Percentiles rank a stretch among this genome's conserved stretches.
Evolutionary conservation across 2,329 filamentous ascomycete species (phyloP).

Genomic region (Colletotrichum sidae): DNA sequence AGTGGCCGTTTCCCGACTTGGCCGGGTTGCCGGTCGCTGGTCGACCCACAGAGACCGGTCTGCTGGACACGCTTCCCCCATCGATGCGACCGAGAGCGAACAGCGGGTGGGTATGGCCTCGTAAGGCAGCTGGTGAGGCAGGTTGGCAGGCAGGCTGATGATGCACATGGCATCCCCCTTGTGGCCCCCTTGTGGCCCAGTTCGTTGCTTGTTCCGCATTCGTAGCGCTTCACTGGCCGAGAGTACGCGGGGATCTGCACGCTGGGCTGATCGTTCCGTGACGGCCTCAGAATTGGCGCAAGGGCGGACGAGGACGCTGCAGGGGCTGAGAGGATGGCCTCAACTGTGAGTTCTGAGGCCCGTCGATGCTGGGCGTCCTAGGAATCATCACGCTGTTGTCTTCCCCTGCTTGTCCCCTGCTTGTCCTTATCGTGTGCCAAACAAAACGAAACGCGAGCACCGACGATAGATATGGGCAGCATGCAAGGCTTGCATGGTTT

Average conservation of each 20-base stretch:
- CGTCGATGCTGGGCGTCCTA: conserved; percentile 1
- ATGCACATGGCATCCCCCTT: not conserved
- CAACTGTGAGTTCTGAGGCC: conserved; percentile 28
- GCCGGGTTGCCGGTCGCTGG: conserved; percentile 28
- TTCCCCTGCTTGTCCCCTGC: not conserved
- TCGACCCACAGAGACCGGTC: conserved; percentile 31
- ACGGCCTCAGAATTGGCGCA: conserved; percentile 31
- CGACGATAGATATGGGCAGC: conserved; percentile 4
- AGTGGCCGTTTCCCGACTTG: conserved; percentile 36
- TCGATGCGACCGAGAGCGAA: conserved; percentile 19
- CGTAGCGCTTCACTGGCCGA: conserved; percentile 16
- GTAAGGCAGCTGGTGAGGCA: conserved; percentile 35
- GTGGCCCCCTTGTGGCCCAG: conserved; percentile 1
- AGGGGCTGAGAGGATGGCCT: not conserved
- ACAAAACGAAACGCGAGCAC: conserved; percentile 8
- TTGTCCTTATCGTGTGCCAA: not conserved
- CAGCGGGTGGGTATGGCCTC: conserved; percentile 29
- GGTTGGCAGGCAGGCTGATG: not conserved
- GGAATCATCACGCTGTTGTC: not conserved
- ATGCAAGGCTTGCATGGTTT: conserved; percentile 21
- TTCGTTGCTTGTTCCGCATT: conserved; percentile 21
- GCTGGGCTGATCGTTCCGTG: conserved; percentile 24
- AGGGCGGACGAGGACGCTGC: not conserved
- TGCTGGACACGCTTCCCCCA: conserved; percentile 23
- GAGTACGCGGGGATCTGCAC: conserved; percentile 33